A percentile compares a stretch with the other conserved stretches of the same genome.
Evolutionary conservation across 306 rosid genomes (phyloP).

Genomic region (Elaeagnus macrophylla): DNA sequence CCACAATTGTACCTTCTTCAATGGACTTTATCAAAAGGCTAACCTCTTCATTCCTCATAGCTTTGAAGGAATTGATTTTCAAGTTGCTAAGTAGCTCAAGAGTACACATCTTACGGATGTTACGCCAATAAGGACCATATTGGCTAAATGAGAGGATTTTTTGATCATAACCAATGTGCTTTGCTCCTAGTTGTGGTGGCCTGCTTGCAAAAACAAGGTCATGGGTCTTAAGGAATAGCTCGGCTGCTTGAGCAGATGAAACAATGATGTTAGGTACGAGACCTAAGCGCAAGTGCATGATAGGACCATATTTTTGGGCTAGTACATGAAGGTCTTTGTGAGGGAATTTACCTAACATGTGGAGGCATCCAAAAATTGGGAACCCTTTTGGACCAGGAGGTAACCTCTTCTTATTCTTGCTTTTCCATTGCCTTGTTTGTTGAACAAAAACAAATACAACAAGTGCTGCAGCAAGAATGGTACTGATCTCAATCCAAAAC

Average conservation of each 20-base stretch:
- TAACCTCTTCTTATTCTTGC: too few relatives aligned
- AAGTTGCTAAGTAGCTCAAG: constrained; percentile 17
- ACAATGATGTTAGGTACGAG: constrained; percentile 8
- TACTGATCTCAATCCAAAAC: too few relatives aligned
- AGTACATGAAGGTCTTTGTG: constrained; percentile 15
- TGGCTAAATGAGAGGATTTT: constrained; percentile 3
- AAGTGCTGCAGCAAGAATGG: too few relatives aligned
- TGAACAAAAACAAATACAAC: too few relatives aligned
- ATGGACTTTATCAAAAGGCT: not conserved
- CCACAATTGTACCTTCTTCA: not conserved
- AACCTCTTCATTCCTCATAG: constrained; percentile 20
- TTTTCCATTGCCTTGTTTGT: too few relatives aligned
- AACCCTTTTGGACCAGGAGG: too few relatives aligned
- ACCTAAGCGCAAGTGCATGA: constrained; percentile 23
- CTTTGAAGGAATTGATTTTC: constrained; percentile 22
- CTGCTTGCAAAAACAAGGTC: constrained; percentile 31
- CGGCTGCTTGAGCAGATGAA: constrained; percentile 34
- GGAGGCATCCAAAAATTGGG: constrained; percentile 15
- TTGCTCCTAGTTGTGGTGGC: constrained; percentile 13
- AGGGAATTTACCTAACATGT: constrained; percentile 31
- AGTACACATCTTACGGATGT: constrained; percentile 25
- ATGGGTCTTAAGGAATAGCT: constrained; percentile 47
- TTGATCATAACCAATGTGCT: constrained; percentile 14
- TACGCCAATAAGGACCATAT: constrained; percentile 30
- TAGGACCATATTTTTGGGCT: constrained; percentile 20